A percentile compares a stretch with the other conserved stretches of the same genome.
These are phyloP conservation scores for Ascochyta koolunga DNA, from an alignment of 2,329 filamentous ascomycete species.

Conservation along the genomic window DNA sequence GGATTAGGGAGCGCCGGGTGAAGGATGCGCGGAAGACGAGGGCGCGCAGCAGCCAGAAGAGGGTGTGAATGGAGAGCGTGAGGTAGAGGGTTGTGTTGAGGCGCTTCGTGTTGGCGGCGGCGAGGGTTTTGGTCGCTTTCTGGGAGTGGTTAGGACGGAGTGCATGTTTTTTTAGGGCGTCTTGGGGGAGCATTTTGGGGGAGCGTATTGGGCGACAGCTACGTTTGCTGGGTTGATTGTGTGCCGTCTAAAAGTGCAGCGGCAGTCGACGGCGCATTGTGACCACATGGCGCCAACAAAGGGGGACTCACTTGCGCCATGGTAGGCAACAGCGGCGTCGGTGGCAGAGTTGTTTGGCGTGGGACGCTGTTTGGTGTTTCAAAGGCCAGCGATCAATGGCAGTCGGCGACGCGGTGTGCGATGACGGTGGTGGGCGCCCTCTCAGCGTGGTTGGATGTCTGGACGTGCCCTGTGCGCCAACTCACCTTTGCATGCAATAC, in stretches of 20 bases:
- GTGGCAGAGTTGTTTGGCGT: neutral
- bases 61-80: conserved; percentile 70
- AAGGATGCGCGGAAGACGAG: conserved; percentile 67
- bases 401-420: conserved; percentile 11
- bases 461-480: conserved; percentile 21
- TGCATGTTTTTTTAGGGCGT: neutral
- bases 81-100: conserved; percentile 84
- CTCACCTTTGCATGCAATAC: conserved; percentile 28
- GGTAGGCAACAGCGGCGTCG: conserved; percentile 1
- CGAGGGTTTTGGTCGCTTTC: conserved; percentile 66
- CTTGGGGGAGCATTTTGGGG: too few relatives aligned
- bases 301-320: conserved; percentile 34
- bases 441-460: conserved; percentile 9
- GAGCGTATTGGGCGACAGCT: too few relatives aligned
- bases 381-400: conserved; percentile 1
- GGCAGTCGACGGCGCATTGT: neutral
- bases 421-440: conserved; percentile 18
- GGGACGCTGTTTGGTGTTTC: neutral
- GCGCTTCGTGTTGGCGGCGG: conserved; percentile 76
- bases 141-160: conserved; percentile 24
- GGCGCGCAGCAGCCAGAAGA: conserved; percentile 77
- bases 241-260: too few relatives aligned
- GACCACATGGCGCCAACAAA: neutral
- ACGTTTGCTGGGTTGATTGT: too few relatives aligned
- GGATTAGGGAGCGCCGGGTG: conserved; percentile 56